Evolutionary conservation across 495 filamentous ascomycete species (phyloP).

Genomic region (Aspergillus saccharolyticus): DNA sequence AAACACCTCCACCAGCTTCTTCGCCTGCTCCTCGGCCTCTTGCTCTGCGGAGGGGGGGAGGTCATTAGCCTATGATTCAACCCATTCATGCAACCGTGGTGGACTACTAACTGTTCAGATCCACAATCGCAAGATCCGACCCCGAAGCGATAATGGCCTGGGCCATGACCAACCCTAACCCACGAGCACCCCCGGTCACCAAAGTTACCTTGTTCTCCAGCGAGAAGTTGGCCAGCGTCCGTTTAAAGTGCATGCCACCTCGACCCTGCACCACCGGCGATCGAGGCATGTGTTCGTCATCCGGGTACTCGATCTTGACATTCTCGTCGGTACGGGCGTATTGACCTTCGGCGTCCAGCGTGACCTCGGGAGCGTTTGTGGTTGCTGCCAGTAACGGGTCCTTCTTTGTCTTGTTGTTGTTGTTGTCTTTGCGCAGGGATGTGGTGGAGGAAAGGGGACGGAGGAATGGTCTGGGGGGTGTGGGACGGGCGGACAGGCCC

Average conservation of each 20-base stretch:
- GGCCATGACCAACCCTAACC: constrained; percentile 85
- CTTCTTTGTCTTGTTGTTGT: constrained; percentile 22
- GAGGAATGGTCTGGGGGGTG: constrained; percentile 12
- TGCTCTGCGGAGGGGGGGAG: constrained; percentile 50
- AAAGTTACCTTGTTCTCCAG: constrained; percentile 72
- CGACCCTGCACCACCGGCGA: constrained; percentile 64
- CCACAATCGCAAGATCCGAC: constrained; percentile 85
- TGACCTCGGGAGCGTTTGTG: constrained; percentile 28
- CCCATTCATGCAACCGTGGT: not conserved
- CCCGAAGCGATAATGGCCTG: constrained; percentile 83
- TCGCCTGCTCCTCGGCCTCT: constrained; percentile 73
- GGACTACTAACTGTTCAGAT: constrained; percentile 76
- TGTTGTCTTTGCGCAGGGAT: constrained; percentile 24
- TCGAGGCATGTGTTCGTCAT: constrained; percentile 60
- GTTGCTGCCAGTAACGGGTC: constrained; percentile 30
- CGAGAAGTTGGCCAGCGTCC: constrained; percentile 69
- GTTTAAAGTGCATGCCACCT: constrained; percentile 65
- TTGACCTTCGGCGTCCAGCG: constrained; percentile 36
- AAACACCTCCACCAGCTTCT: constrained; percentile 67
- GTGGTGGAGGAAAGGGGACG: constrained; percentile 31
- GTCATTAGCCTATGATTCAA: constrained; percentile 19
- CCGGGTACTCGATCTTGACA: constrained; percentile 71
- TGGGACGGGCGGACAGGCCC: constrained; percentile 19
- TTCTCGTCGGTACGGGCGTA: constrained; percentile 75
- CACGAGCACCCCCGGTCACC: constrained; percentile 82